A percentile compares a stretch with the other conserved stretches of the same genome.
Evolutionary conservation across 2,329 filamentous ascomycete genomes (phyloP).

Genomic region (Thyridium curvatum): DNA sequence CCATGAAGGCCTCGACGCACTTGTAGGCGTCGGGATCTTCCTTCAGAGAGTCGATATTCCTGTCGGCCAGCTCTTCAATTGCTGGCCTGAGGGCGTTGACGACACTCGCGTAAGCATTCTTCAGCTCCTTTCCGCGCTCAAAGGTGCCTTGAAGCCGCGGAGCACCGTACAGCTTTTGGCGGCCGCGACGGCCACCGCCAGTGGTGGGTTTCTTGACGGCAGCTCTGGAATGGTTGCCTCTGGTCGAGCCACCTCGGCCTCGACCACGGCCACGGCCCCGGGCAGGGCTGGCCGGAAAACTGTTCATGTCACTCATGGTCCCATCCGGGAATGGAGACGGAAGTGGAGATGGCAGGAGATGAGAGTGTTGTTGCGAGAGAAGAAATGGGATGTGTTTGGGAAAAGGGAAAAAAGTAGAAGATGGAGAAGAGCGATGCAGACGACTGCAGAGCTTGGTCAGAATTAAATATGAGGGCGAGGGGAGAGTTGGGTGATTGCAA

Average conservation of each 20-base stretch:
- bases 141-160: conserved; percentile 50
- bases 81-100: conserved; percentile 57
- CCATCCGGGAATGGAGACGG: neutral
- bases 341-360: no score
- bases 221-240: conserved; percentile 18
- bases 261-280: conserved; percentile 23
- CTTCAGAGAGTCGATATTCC: conserved; percentile 50
- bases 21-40: conserved; percentile 47
- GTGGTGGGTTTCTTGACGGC: conserved; percentile 26
- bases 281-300: conserved; percentile 17
- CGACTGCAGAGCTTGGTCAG: no score
- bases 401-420: no score
- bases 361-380: no score
- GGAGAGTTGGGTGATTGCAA: no score
- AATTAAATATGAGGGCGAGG: no score
- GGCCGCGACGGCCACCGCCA: conserved; percentile 37
- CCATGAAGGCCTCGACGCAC: conserved; percentile 35
- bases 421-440: no score
- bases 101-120: conserved; percentile 57
- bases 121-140: conserved; percentile 60
- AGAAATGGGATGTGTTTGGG: no score
- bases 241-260: conserved; percentile 25
- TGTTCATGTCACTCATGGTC: conserved; percentile 12
- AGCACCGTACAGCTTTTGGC: conserved; percentile 50
- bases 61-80: conserved; percentile 58